phyloP scores from a whole-genome alignment of 345 rosid genomes.

The Boechera retrofracta region DNA sequence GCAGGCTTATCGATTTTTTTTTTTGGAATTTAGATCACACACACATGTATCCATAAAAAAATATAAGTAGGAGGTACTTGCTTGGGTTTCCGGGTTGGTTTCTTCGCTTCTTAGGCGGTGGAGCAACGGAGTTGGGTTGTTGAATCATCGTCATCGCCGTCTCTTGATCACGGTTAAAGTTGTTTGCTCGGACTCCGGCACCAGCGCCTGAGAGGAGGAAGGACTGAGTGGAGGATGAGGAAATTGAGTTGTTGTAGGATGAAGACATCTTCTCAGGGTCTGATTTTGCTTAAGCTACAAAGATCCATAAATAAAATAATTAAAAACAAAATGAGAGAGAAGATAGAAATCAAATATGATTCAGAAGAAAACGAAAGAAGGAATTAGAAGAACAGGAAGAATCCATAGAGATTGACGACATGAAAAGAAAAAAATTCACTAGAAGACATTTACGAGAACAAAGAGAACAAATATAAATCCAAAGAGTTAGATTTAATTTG shows the following conservation, averaged over 20 bases:
- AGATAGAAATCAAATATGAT: conserved; percentile 31
- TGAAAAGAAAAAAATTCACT: conserved; percentile 39
- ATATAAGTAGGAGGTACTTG: conserved; percentile 46
- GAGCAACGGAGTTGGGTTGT: conserved; percentile 50
- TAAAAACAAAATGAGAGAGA: conserved; percentile 19
- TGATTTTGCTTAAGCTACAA: conserved; percentile 40
- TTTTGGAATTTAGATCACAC: background rate
- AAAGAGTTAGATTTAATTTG: conserved; percentile 44
- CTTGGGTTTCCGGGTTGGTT: conserved; percentile 85
- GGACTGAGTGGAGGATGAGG: conserved; percentile 40
- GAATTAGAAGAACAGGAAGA: conserved; percentile 50
- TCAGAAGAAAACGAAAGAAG: conserved; percentile 44
- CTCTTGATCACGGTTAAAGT: conserved; percentile 34
- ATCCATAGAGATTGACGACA: conserved; percentile 45
- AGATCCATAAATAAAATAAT: conserved; percentile 32
- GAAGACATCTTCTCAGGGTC: conserved; percentile 41
- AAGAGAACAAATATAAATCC: conserved; percentile 45
- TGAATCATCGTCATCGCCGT: conserved; percentile 29
- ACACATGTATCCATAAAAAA: background rate
- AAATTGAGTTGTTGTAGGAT: conserved; percentile 30
- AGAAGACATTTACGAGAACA: conserved; percentile 46
- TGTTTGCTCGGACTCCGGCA: conserved; percentile 4
- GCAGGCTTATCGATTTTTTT: background rate
- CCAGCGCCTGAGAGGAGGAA: conserved; percentile 28
- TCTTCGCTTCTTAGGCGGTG: conserved; percentile 68